These are phyloP conservation scores for Fomitopsis pinicola DNA, from an alignment of 1,284 basidiomycete genomes.

Conservation along the genomic window DNA sequence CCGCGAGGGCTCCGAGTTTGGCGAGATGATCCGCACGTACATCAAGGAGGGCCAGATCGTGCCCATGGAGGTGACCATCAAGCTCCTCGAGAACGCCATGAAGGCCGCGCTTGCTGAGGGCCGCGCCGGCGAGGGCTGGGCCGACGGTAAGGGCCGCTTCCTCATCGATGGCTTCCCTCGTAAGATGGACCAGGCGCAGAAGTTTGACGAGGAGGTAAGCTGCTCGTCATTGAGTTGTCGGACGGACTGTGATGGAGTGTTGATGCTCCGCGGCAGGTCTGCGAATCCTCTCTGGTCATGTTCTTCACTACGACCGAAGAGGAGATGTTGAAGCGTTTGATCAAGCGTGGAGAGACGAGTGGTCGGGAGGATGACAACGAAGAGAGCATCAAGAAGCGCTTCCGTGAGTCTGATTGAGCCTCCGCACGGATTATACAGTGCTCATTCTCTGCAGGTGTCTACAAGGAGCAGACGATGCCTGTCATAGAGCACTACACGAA, in stretches of 20 bases:
- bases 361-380: conserved; percentile 95
- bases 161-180: conserved; percentile 97
- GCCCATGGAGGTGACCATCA: conserved; percentile 96
- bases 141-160: conserved; percentile 78
- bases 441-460: conserved; percentile 59
- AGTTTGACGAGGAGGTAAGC: conserved; percentile 85
- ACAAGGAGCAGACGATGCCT: conserved; percentile 92
- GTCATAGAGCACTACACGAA: conserved; percentile 86
- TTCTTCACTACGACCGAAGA: conserved; percentile 91
- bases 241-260: not conserved
- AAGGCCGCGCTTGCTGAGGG: conserved; percentile 49
- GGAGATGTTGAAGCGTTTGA: conserved; percentile 82
- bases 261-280: conserved; percentile 52
- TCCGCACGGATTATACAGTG: not conserved
- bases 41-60: conserved; percentile 96
- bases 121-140: conserved; percentile 57
- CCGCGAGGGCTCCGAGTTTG: conserved; percentile 83
- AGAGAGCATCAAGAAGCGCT: conserved; percentile 96
- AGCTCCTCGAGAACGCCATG: conserved; percentile 95
- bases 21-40: conserved; percentile 82
- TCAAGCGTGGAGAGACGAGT: conserved; percentile 91
- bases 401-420: conserved; percentile 54
- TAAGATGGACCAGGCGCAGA: conserved; percentile 96
- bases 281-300: conserved; percentile 75
- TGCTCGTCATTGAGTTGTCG: not conserved